Conservation (phyloP, 2,329 filamentous ascomycete genomes). For the Aspergillus sp. region DNA sequence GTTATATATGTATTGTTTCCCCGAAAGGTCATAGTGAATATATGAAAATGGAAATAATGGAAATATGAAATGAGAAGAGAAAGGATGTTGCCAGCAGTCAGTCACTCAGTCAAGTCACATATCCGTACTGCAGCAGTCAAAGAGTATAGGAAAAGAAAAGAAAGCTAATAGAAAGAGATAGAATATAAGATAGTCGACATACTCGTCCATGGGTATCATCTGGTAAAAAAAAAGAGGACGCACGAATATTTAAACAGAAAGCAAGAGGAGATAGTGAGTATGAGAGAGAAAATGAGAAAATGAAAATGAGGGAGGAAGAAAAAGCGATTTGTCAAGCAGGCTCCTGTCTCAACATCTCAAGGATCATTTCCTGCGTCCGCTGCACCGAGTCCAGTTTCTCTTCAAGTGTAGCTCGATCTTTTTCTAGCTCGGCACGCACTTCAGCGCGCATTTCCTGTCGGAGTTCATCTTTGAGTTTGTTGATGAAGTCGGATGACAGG, state of each 20-base stretch:
- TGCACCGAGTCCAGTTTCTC: slow-evolving; percentile 42
- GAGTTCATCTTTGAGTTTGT: slow-evolving; percentile 35
- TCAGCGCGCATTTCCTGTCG: slow-evolving; percentile 37
- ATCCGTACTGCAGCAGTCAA: background rate
- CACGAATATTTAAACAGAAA: background rate
- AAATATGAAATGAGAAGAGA: too few relatives aligned
- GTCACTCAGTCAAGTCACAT: too few relatives aligned
- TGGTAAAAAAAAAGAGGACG: background rate
- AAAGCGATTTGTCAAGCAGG: slow-evolving; percentile 21
- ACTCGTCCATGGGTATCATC: slow-evolving; percentile 15
- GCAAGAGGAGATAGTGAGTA: background rate
- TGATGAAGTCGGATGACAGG: slow-evolving; percentile 17
- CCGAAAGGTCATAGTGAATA: background rate
- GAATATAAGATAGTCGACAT: background rate
- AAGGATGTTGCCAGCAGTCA: too few relatives aligned
- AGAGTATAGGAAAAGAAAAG: background rate
- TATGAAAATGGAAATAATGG: background rate
- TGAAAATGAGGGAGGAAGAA: background rate
- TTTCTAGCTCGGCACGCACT: slow-evolving; percentile 35
- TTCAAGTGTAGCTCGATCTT: slow-evolving; percentile 34
- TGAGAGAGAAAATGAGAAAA: background rate
- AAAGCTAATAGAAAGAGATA: background rate
- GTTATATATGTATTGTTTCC: background rate
- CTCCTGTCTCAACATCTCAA: slow-evolving; percentile 43
- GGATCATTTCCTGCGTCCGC: slow-evolving; percentile 43